Evolutionary conservation across 208 protist genomes (phyloP).

Genomic region (Porcisia hertigi): DNA sequence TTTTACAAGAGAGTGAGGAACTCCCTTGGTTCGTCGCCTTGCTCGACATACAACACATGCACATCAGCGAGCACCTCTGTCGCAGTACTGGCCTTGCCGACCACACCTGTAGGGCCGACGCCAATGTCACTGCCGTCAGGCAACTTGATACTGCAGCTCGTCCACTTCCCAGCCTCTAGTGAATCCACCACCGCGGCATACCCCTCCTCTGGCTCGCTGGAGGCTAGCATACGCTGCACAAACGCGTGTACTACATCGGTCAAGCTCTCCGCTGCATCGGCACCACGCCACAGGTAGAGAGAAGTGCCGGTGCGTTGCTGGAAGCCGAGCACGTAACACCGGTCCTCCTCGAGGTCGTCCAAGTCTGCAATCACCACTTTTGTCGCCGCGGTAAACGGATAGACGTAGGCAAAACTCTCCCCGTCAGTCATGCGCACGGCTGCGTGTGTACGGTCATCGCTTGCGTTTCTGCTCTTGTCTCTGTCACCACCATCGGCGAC

Average conservation of each 20-base stretch:
- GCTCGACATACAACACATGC: conserved; percentile 47
- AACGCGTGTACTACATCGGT: conserved; percentile 32
- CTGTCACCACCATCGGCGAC: background rate
- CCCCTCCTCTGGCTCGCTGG: background rate
- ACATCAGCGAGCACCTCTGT: conserved; percentile 14
- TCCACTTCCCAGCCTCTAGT: conserved; percentile 5
- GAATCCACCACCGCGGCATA: background rate
- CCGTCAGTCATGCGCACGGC: conserved; percentile 3
- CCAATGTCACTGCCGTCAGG: background rate
- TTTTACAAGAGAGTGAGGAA: conserved; percentile 48
- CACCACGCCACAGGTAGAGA: conserved; percentile 63
- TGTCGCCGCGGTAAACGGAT: conserved; percentile 44
- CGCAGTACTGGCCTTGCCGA: background rate
- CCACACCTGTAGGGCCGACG: background rate
- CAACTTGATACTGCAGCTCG: conserved; percentile 12
- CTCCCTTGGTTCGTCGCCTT: conserved; percentile 76
- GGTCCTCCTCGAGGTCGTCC: conserved; percentile 50
- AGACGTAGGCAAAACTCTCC: conserved; percentile 37
- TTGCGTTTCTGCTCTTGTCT: background rate
- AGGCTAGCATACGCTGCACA: conserved; percentile 1
- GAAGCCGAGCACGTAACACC: conserved; percentile 60
- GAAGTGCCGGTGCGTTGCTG: conserved; percentile 29
- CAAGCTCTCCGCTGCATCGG: conserved; percentile 26
- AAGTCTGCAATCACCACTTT: conserved; percentile 39
- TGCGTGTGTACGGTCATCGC: background rate